Conservation (phyloP, 2,329 filamentous ascomycete species). For the Fusarium marasasianum region DNA sequence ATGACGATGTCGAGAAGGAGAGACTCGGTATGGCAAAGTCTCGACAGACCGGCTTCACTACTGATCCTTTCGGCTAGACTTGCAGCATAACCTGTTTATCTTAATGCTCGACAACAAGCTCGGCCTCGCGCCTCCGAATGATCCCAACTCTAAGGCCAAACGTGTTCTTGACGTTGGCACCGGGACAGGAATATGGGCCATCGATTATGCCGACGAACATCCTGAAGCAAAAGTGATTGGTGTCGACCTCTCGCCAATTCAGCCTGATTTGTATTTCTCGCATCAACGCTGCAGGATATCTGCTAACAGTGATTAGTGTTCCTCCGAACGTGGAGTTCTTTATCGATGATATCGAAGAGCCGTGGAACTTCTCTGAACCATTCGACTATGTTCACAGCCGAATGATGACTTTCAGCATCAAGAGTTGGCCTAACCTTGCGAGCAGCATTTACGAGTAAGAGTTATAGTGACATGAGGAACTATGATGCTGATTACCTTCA, state of each 20-base stretch:
- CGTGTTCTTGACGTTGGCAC: constrained; percentile 18
- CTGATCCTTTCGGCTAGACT: not conserved
- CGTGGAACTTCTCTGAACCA: constrained; percentile 22
- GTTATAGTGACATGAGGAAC: too few species aligned
- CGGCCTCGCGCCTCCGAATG: constrained; percentile 8
- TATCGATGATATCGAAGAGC: constrained; percentile 32
- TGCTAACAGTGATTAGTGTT: not conserved
- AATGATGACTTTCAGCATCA: constrained; percentile 34
- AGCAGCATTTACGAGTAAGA: constrained; percentile 23
- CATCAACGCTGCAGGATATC: not conserved
- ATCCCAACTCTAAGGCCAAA: not conserved
- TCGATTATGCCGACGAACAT: constrained; percentile 21
- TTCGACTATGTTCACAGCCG: constrained; percentile 38
- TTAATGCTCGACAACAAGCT: constrained; percentile 6
- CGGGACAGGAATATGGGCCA: constrained; percentile 19
- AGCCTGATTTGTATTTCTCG: constrained; percentile 19
- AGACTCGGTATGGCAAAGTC: not conserved
- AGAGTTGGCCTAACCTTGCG: constrained; percentile 16
- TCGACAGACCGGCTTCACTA: accelerated
- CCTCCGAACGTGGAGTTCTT: constrained; percentile 34
- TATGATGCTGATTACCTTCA: not conserved
- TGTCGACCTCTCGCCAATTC: constrained; percentile 30
- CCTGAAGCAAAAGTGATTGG: constrained; percentile 19
- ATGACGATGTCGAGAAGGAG: constrained; percentile 12
- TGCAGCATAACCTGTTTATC: constrained; percentile 6